Evolutionary conservation across 2,329 filamentous ascomycete species (phyloP).

Genomic region (Pyrenophora tritici-repentis): DNA sequence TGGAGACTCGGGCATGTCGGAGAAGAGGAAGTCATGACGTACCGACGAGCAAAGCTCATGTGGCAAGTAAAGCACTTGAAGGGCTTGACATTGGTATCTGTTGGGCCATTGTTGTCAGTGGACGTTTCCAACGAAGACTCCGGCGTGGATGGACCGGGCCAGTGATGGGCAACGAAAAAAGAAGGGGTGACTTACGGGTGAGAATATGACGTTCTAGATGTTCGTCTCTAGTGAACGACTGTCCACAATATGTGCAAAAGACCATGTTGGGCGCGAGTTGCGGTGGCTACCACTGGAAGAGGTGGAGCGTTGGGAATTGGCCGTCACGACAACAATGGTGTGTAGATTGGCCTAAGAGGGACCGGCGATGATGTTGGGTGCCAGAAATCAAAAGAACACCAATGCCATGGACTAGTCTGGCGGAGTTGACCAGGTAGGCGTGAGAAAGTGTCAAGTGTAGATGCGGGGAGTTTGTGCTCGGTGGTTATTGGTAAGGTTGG

Average conservation of each 20-base stretch:
- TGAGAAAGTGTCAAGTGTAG: background rate
- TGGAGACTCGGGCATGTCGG: constrained; percentile 1
- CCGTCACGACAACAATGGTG: background rate
- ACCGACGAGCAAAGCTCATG: constrained; percentile 60
- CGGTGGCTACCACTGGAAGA: constrained; percentile 1
- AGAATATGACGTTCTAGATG: constrained; percentile 59
- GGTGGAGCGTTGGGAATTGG: background rate
- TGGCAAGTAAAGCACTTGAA: constrained; percentile 61
- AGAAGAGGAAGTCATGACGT: constrained; percentile 23
- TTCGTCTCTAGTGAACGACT: constrained; percentile 59
- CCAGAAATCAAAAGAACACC: constrained; percentile 14
- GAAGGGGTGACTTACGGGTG: constrained; percentile 50
- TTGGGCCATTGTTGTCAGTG: constrained; percentile 2
- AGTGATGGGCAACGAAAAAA: background rate
- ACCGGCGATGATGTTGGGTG: constrained; percentile 12
- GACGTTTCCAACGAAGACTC: background rate
- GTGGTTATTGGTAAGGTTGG: constrained; percentile 7
- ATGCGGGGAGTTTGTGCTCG: too few species aligned
- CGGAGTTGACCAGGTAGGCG: constrained; percentile 9
- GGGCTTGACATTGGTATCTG: constrained; percentile 61
- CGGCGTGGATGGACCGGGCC: background rate
- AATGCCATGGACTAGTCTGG: constrained; percentile 19
- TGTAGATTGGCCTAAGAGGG: background rate
- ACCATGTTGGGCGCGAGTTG: constrained; percentile 49
- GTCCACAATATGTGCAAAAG: constrained; percentile 60